Conservation (phyloP, 2,329 filamentous ascomycete species). For the Sporothrix variecibatus region DNA sequence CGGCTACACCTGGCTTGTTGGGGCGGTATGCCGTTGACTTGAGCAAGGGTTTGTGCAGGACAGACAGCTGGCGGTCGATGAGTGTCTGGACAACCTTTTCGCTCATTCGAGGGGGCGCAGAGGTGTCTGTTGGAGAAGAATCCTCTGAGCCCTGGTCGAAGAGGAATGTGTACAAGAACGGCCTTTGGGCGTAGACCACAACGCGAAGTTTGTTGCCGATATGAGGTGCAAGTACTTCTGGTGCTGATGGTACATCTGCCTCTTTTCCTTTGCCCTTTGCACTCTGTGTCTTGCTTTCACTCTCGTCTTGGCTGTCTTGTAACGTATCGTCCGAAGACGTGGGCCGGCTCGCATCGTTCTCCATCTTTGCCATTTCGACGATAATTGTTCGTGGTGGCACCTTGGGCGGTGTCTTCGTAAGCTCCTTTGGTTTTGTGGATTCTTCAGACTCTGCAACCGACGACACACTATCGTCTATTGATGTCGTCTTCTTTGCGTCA, state of each 20-base stretch:
- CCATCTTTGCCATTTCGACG: slow-evolving; percentile 55
- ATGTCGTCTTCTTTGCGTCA: not conserved
- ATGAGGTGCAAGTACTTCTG: slow-evolving; percentile 41
- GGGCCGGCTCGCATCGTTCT: slow-evolving; percentile 22
- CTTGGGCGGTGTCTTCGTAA: not conserved
- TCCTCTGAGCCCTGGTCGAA: slow-evolving; percentile 59
- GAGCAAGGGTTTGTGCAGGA: slow-evolving; percentile 59
- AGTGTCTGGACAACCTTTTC: slow-evolving; percentile 22
- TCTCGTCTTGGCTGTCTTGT: not conserved
- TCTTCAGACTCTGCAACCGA: not conserved
- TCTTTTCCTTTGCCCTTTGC: slow-evolving; percentile 21
- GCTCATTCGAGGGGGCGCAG: not conserved
- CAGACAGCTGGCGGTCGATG: slow-evolving; percentile 51
- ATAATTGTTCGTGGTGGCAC: slow-evolving; percentile 65
- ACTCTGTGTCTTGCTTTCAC: not conserved
- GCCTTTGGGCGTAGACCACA: slow-evolving; percentile 71
- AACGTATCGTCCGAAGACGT: not conserved
- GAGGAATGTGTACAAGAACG: slow-evolving; percentile 77
- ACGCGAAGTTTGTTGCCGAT: slow-evolving; percentile 61
- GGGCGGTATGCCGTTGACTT: slow-evolving; percentile 60
- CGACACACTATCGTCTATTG: not conserved
- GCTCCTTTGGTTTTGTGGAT: not conserved
- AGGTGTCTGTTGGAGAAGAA: not conserved
- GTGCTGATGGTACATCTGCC: slow-evolving; percentile 34
- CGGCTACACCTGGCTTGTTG: slow-evolving; percentile 46